A percentile compares a stretch with the other conserved stretches of the same genome.
Evolutionary conservation across 1,139 yeast species (phyloP).

Genomic region (Geotrichum europaeum): DNA sequence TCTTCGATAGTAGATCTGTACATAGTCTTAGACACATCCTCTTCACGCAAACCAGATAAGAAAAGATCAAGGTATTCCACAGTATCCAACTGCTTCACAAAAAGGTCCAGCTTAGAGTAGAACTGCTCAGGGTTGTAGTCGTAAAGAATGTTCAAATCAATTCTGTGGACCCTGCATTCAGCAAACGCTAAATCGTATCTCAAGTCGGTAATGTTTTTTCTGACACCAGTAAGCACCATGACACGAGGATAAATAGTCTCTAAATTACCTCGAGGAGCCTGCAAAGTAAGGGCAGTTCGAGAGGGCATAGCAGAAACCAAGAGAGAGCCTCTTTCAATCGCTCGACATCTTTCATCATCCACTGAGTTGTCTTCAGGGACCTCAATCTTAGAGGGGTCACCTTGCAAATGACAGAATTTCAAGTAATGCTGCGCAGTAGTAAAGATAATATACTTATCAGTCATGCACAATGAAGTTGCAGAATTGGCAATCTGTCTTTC

Average conservation of each 20-base stretch:
- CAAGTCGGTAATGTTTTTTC: constrained; percentile 54
- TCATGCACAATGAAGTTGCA: constrained; percentile 73
- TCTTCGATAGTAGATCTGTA: constrained; percentile 60
- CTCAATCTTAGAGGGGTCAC: constrained; percentile 33
- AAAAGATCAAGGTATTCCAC: constrained; percentile 81
- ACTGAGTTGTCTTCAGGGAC: constrained; percentile 36
- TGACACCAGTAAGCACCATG: constrained; percentile 79
- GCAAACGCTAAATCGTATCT: constrained; percentile 67
- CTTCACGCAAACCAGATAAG: constrained; percentile 78
- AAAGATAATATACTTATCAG: constrained; percentile 68
- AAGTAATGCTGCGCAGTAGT: constrained; percentile 86
- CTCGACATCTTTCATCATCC: constrained; percentile 75
- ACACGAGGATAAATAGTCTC: constrained; percentile 93
- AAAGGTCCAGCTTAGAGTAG: constrained; percentile 54
- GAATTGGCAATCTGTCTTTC: constrained; percentile 60
- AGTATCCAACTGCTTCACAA: constrained; percentile 62
- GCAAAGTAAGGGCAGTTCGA: constrained; percentile 73
- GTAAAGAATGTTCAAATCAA: constrained; percentile 81
- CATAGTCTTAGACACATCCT: constrained; percentile 77
- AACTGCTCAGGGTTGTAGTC: constrained; percentile 78
- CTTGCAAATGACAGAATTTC: constrained; percentile 69
- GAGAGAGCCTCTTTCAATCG: constrained; percentile 84
- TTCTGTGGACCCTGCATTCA: constrained; percentile 84
- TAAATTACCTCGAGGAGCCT: constrained; percentile 93
- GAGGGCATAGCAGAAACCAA: constrained; percentile 79